Percentiles rank a stretch among this genome's conserved stretches.
phyloP scores from a whole-genome alignment of 129 eudicot species.

The Chrysanthemum makinoi region DNA sequence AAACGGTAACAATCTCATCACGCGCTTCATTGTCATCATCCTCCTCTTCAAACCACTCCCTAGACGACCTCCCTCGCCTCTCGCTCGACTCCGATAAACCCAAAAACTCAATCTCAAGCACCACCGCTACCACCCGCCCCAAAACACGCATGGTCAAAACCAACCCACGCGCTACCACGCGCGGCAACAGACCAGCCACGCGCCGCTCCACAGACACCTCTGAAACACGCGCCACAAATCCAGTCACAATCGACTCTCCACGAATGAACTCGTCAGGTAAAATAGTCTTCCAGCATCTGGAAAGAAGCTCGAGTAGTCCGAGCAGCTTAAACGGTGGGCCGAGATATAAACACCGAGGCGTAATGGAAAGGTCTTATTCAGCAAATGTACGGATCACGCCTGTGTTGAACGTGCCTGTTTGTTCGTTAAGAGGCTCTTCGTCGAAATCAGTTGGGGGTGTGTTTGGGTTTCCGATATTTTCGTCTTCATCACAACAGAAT shows the following conservation, averaged over 20 bases:
- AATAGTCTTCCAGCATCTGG: constrained; percentile 72
- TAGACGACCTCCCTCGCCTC: constrained; percentile 65
- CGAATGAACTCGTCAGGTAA: constrained; percentile 83
- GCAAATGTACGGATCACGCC: constrained; percentile 77
- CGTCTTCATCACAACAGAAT: constrained; percentile 15
- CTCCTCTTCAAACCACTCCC: constrained; percentile 72
- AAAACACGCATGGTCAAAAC: constrained; percentile 42
- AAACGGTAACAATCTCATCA: constrained; percentile 46
- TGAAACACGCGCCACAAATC: too few species aligned
- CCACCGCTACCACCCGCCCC: constrained; percentile 28
- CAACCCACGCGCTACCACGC: constrained; percentile 27
- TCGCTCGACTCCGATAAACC: constrained; percentile 68
- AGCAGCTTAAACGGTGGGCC: constrained; percentile 77
- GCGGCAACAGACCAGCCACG: constrained; percentile 39
- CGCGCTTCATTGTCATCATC: constrained; percentile 69
- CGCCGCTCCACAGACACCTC: constrained; percentile 35
- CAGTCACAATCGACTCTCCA: constrained; percentile 59
- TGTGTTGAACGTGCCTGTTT: constrained; percentile 84
- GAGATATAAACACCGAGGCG: constrained; percentile 48
- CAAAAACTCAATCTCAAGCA: neutral
- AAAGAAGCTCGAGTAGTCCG: constrained; percentile 90
- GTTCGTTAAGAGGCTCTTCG: constrained; percentile 62
- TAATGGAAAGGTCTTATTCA: constrained; percentile 75
- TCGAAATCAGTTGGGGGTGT: constrained; percentile 53
- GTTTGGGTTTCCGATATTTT: constrained; percentile 61